Percentiles rank a stretch among this genome's conserved stretches.
These are phyloP conservation scores for Suillus americanus DNA, from an alignment of 768 basidiomycete species.

Conservation along the genomic window DNA sequence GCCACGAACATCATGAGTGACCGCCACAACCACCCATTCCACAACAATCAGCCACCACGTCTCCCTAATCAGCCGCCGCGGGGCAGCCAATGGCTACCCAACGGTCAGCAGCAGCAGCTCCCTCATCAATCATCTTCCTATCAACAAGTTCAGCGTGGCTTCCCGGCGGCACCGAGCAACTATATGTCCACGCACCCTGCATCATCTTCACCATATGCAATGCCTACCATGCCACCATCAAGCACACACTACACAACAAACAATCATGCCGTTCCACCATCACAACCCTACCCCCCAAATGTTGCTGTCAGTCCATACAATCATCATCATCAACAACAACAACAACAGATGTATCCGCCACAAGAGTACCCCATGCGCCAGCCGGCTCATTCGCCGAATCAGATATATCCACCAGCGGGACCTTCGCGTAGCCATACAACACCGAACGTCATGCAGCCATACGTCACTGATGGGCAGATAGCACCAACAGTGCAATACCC, in stretches of 20 bases:
- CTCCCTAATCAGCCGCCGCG: conserved; percentile 9
- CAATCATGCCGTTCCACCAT: conserved; percentile 16
- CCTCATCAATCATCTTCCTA: conserved; percentile 25
- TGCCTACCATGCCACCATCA: conserved; percentile 3
- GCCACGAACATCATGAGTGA: conserved; percentile 23
- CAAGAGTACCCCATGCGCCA: conserved; percentile 28
- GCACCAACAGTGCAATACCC: conserved; percentile 46
- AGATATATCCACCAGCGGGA: not conserved
- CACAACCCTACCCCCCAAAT: conserved; percentile 21
- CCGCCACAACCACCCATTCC: conserved; percentile 31
- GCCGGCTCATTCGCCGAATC: conserved; percentile 35
- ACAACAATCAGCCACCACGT: conserved; percentile 12
- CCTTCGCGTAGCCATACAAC: not conserved
- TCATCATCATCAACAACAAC: conserved; percentile 10
- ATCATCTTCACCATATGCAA: conserved; percentile 21
- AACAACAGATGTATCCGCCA: conserved; percentile 27
- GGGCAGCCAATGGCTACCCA: conserved; percentile 23
- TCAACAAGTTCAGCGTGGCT: conserved; percentile 13
- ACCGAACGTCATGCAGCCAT: not conserved
- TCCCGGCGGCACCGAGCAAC: conserved; percentile 3
- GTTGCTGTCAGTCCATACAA: conserved; percentile 18
- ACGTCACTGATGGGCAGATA: not conserved
- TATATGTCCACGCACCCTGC: conserved; percentile 21
- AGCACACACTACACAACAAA: conserved; percentile 19
- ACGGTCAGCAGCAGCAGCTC: conserved; percentile 22